A percentile compares a stretch with the other conserved stretches of the same genome.
phyloP scores from a whole-genome alignment of 31 red algal genomes.

The Asparagopsis taxiformis region DNA sequence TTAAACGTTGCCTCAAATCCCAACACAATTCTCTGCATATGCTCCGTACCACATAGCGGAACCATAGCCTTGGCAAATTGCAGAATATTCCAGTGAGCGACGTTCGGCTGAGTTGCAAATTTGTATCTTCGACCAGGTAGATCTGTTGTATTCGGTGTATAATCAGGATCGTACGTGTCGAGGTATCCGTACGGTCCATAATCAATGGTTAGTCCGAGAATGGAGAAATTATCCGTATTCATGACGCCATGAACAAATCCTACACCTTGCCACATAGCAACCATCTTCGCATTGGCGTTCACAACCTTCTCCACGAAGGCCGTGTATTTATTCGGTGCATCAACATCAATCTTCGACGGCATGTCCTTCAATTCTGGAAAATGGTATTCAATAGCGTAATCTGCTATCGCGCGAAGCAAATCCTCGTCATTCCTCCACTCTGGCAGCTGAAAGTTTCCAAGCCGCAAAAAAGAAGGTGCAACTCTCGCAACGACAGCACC shows the following conservation, averaged over 20 bases:
- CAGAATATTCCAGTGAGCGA: constrained; percentile 89
- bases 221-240: constrained; percentile 98
- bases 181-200: constrained; percentile 99
- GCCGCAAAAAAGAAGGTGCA: constrained; percentile 83
- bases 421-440: constrained; percentile 67
- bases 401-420: constrained; percentile 61
- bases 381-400: constrained; percentile 86
- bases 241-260: constrained; percentile 99
- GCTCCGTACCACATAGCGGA: constrained; percentile 57
- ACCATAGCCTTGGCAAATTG: constrained; percentile 82
- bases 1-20: constrained; percentile 49
- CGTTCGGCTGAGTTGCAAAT: constrained; percentile 74
- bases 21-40: constrained; percentile 42
- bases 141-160: constrained; percentile 99
- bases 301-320: constrained; percentile 68
- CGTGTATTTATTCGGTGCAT: constrained; percentile 46
- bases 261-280: constrained; percentile 90
- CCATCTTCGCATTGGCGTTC: constrained; percentile 77
- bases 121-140: constrained; percentile 87
- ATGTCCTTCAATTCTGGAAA: constrained; percentile 70
- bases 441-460: constrained; percentile 94
- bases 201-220: constrained; percentile 97
- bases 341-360: constrained; percentile 1
- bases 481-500: constrained; percentile 91
- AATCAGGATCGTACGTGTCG: constrained; percentile 93